A percentile compares a stretch with the other conserved stretches of the same genome.
These are phyloP conservation scores for Choanephora cucurbitarum DNA, from an alignment of 371 early-diverging fungal genomes.

Conservation along the genomic window DNA sequence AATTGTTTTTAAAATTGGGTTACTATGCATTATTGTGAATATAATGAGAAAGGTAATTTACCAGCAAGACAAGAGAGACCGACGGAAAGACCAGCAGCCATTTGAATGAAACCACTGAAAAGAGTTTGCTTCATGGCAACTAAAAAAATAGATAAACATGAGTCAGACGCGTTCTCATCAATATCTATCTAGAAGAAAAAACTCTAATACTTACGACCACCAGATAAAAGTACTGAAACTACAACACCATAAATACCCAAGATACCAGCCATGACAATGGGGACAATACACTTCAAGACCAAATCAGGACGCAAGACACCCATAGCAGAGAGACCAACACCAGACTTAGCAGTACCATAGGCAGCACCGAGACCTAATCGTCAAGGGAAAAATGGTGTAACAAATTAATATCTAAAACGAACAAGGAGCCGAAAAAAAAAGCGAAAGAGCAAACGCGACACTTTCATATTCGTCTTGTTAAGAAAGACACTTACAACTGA, in stretches of 20 bases:
- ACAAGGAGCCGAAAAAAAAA: conserved; percentile 1
- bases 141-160: conserved; percentile 16
- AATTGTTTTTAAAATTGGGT: background rate
- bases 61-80: conserved; percentile 90
- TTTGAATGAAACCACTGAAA: conserved; percentile 85
- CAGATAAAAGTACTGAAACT: conserved; percentile 86
- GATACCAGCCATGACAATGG: conserved; percentile 99
- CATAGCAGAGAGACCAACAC: conserved; percentile 93
- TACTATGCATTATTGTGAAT: no score
- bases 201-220: conserved; percentile 64
- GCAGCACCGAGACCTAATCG: conserved; percentile 86
- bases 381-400: conserved; percentile 1
- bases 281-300: conserved; percentile 90
- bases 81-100: conserved; percentile 93
- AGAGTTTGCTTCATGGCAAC: conserved; percentile 59
- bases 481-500: conserved; percentile 87
- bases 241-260: conserved; percentile 98
- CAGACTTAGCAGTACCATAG: conserved; percentile 98
- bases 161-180: background rate
- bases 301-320: conserved; percentile 95
- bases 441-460: conserved; percentile 12
- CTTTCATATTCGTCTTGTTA: background rate
- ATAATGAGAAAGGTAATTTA: conserved; percentile 8
- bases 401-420: conserved; percentile 3
- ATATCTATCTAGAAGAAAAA: background rate